A percentile compares a stretch with the other conserved stretches of the same genome.
phyloP scores from a whole-genome alignment of 805 yeast species.

The Candida stauntonica region DNA sequence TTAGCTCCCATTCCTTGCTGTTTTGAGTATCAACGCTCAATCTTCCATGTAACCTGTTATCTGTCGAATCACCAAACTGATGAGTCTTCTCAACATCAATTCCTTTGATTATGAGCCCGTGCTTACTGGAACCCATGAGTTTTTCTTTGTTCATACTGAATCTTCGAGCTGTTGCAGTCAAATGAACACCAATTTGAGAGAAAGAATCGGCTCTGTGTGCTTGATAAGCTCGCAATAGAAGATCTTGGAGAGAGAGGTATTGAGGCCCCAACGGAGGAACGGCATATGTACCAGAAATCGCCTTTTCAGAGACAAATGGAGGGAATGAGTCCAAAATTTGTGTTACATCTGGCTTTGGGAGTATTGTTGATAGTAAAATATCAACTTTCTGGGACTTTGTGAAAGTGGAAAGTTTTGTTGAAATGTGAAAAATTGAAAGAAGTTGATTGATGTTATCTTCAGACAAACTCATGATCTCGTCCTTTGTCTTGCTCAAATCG shows the following conservation, averaged over 20 bases:
- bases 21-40: neutral
- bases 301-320: neutral
- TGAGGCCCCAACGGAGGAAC: slow-evolving; percentile 4
- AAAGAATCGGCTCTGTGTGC: slow-evolving; percentile 3
- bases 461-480: slow-evolving; percentile 1
- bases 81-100: no score
- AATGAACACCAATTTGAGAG: slow-evolving; percentile 8
- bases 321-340: neutral
- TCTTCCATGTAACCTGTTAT: no score
- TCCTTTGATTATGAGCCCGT: no score
- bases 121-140: no score
- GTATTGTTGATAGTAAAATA: neutral
- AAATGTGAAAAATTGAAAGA: neutral
- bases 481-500: neutral
- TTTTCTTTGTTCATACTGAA: slow-evolving; percentile 13
- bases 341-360: slow-evolving; percentile 1
- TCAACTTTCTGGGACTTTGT: slow-evolving; percentile 2
- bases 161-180: slow-evolving; percentile 10
- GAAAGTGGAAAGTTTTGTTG: neutral
- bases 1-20: slow-evolving; percentile 13
- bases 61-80: no score
- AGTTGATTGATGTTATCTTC: neutral
- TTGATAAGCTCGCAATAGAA: slow-evolving; percentile 8
- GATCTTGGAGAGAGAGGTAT: slow-evolving; percentile 14
- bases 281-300: neutral